Evolutionary conservation across 1,284 basidiomycete genomes (phyloP).

Genomic region (Microbotryum silenes-acaulis): DNA sequence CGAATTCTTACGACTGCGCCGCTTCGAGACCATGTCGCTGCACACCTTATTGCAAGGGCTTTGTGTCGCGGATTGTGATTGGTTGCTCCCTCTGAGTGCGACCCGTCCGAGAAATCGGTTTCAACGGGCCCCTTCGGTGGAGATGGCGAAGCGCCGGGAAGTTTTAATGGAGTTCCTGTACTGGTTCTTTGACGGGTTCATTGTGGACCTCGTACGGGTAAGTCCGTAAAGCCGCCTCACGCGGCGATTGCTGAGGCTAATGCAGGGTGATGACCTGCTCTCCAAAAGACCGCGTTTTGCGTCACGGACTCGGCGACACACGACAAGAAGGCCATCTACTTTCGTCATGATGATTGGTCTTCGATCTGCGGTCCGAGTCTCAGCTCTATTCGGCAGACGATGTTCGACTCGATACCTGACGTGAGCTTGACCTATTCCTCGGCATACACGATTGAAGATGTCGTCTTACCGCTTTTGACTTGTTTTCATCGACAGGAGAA

Average conservation of each 20-base stretch:
- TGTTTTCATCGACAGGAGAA: conserved; percentile 48
- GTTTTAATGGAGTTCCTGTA: conserved; percentile 75
- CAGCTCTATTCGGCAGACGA: conserved; percentile 50
- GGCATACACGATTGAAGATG: too few relatives aligned
- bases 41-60: conserved; percentile 74
- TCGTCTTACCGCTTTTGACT: too few relatives aligned
- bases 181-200: conserved; percentile 85
- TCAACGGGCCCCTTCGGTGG: conserved; percentile 51
- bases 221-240: conserved; percentile 15
- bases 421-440: conserved; percentile 28
- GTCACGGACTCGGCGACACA: conserved; percentile 84
- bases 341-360: conserved; percentile 91
- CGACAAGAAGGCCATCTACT: conserved; percentile 81
- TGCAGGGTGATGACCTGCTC: neutral
- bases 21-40: conserved; percentile 73
- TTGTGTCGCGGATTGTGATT: conserved; percentile 67
- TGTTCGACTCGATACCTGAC: conserved; percentile 38
- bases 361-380: conserved; percentile 71
- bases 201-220: conserved; percentile 73
- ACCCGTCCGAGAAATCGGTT: conserved; percentile 33
- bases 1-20: conserved; percentile 59
- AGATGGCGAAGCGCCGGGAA: conserved; percentile 63
- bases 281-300: conserved; percentile 76
- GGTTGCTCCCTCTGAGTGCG: conserved; percentile 54
- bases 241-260: neutral